Base-by-base conservation (phyloP, 768 basidiomycete species). In the Cubamyces lactineus region DNA sequence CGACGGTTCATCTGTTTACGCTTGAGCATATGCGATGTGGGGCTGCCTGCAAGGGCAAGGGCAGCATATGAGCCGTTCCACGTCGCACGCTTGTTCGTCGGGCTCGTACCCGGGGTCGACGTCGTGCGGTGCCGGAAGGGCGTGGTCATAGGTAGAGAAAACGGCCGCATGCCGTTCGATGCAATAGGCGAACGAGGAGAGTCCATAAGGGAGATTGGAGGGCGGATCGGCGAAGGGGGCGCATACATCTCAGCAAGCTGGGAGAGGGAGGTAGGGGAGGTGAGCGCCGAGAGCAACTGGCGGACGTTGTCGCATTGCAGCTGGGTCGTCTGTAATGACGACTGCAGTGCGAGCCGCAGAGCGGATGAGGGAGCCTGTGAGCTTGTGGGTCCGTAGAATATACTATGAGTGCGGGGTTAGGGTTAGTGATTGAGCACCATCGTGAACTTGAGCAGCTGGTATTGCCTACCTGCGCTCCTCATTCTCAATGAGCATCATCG, bases 231-330 rank as follows among this genome's bases (percentile, higher is more conserved):
- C 0, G 88, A 90, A 0, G 91, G 83, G 5, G 92, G 92, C 0
- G 91, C 90, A 72, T 94, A 94, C 92, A 94, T 94, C 74, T 92
- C 92, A 12, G 89, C 79, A 12, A 94, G 80, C 70, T 91, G 92
- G 11, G 87, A 80, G n/a, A 92, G 77, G 65, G 90, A 86, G 15
- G 81, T 72, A 7, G 89, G 87, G 7, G 83, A 84, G 0, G 92
- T 88, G 48, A 94, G 82, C 15, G 91, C 92, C 7, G 87, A 82
- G 50, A 94, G 82, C 2, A 93, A 82, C 52, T 87, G 86, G 34
- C 92, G 88, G 65, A 94, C 84, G 60, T 89, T 89, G 70, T 93
- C 92, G 69, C 87, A 89, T 73, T 94, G 91, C 0, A 81, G 85
- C 69, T 91, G 88, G 0, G 89, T 92, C 13, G 86, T 88, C 69